A percentile compares a stretch with the other conserved stretches of the same genome.
These are phyloP conservation scores for Calonectria pseudoreteaudii DNA, from an alignment of 2,329 filamentous ascomycete species.

Conservation along the genomic window DNA sequence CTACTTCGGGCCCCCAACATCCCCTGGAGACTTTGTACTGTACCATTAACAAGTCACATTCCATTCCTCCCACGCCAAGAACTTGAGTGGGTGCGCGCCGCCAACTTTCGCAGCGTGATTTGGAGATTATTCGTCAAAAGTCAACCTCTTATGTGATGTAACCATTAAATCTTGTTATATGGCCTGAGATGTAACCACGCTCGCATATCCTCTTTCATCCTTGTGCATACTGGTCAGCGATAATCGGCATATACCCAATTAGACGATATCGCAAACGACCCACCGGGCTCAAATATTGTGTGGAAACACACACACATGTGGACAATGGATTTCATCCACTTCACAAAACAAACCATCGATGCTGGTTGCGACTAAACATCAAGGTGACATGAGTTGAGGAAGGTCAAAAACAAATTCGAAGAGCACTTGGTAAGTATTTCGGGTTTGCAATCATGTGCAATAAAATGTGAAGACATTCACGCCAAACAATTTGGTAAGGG, in stretches of 20 bases:
- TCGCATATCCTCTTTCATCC: background rate
- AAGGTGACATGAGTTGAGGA: background rate
- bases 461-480: background rate
- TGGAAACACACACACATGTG: background rate
- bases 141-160: background rate
- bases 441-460: background rate
- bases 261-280: background rate
- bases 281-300: background rate
- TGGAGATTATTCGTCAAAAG: background rate
- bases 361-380: background rate
- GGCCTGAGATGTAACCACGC: conserved; percentile 21
- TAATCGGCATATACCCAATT: background rate
- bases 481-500: background rate
- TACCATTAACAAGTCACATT: background rate
- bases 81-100: background rate
- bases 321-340: background rate
- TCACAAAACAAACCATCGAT: background rate
- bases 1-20: background rate
- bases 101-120: background rate
- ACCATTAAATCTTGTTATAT: background rate
- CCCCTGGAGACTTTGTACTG: background rate
- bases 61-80: background rate
- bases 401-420: background rate
- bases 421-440: background rate
- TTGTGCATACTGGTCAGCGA: background rate